These are phyloP conservation scores for Echium plantagineum DNA, from an alignment of 257 asterid species.

Conservation along the genomic window DNA sequence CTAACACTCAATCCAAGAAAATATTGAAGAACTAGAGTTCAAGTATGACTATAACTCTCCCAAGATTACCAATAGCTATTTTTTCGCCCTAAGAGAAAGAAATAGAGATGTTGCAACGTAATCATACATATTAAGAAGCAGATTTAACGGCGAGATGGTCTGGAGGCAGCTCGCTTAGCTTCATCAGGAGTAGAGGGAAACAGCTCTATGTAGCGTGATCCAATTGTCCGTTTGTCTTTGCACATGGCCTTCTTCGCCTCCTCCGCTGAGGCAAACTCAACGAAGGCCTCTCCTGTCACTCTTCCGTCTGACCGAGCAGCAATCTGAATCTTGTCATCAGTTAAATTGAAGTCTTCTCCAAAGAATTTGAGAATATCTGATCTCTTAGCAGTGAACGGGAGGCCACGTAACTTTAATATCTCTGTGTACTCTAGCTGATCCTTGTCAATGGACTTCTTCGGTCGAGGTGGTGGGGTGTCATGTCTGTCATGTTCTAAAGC, in stretches of 20 bases:
- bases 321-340: slow-evolving; percentile 60
- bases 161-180: slow-evolving; percentile 57
- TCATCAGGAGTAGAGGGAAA: slow-evolving; percentile 86
- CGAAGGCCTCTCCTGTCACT: slow-evolving; percentile 92
- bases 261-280: slow-evolving; percentile 60
- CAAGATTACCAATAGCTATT: too few species aligned
- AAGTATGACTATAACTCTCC: background rate
- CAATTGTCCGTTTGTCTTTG: slow-evolving; percentile 79
- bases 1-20: background rate
- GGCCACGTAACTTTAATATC: slow-evolving; percentile 75
- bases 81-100: background rate
- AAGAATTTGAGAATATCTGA: slow-evolving; percentile 61
- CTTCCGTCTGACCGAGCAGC: slow-evolving; percentile 71
- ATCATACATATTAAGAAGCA: background rate
- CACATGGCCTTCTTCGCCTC: slow-evolving; percentile 81
- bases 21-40: background rate
- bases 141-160: slow-evolving; percentile 29
- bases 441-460: slow-evolving; percentile 72
- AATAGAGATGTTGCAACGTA: background rate
- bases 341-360: slow-evolving; percentile 39
- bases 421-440: slow-evolving; percentile 75
- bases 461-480: slow-evolving; percentile 44
- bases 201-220: slow-evolving; percentile 80
- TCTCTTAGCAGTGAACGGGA: slow-evolving; percentile 68
- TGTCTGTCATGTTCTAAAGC: slow-evolving; percentile 35